Base-by-base conservation (phyloP, 345 rosid species). In the Turnera subulata region DNA sequence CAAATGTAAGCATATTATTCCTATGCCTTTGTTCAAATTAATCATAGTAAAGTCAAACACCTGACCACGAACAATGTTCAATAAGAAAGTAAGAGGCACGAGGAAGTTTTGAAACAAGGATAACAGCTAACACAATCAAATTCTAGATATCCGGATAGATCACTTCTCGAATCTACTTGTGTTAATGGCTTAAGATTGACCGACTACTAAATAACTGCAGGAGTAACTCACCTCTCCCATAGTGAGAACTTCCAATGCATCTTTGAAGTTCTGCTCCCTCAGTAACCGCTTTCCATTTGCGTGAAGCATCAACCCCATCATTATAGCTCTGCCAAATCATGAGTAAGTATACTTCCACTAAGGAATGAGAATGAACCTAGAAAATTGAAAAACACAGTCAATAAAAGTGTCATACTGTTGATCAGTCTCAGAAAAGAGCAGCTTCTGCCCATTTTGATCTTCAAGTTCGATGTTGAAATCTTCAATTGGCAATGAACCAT, bases 281-380 rank as follows among this genome's bases (percentile, higher is more conserved):
- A 93, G 78, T 39, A 89, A 65, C 32, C 73, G 77, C 71, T 92
- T 92, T 18, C 77, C 97, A 66, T 79, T 86, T 17, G 89, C 73
- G 56, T 93, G 96, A 61, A 93, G 84, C 89, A 89, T 85, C 76
- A 93, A 77, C 51, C 96, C 99, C 88, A 82, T 89, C 97, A 89
- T 86, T 53, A 82, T 77, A 8, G 94, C 91, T 71, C 99, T 89
- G 72, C 65, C 51, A 54, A 73, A 62, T 23, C 24, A 19, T 15
- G 48, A 13, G 26, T 64, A 48, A 7, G 46, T 56, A 58, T 50
- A 54, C 63, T 13, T 50, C 26, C 13, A 20, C 39, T n/a, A 11
- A 6, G n/a, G 37, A 49, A 40, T 32, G 33, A 12, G 25, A 42
- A 24, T 23, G 32, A 53, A 46, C 18, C 37, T n/a, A 16, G 38